These are phyloP conservation scores for Neofusicoccum sp. DNA, from an alignment of 2,329 filamentous ascomycete species.

Conservation along the genomic window DNA sequence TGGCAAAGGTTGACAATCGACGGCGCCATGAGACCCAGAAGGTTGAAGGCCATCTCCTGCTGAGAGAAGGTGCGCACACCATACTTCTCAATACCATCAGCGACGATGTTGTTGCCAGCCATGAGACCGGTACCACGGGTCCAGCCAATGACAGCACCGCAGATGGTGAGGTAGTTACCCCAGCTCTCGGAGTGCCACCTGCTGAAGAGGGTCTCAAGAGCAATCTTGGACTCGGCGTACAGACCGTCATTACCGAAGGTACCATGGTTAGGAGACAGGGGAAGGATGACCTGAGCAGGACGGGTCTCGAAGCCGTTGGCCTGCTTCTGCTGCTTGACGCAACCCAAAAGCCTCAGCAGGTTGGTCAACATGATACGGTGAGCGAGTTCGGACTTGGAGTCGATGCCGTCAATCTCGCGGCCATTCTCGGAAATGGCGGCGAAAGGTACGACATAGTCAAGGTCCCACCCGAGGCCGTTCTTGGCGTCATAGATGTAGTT, in stretches of 20 bases:
- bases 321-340: constrained; percentile 86
- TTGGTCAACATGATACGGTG: constrained; percentile 99
- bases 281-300: constrained; percentile 92
- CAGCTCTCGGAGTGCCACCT: constrained; percentile 97
- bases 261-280: constrained; percentile 95
- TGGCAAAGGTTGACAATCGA: constrained; percentile 94
- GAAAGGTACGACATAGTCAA: constrained; percentile 94
- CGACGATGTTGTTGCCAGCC: constrained; percentile 96
- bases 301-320: constrained; percentile 88
- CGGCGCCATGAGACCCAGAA: constrained; percentile 93
- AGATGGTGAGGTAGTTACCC: constrained; percentile 96
- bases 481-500: constrained; percentile 97
- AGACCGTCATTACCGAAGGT: constrained; percentile 97
- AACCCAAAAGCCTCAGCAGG: constrained; percentile 83
- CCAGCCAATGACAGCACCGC: constrained; percentile 97
- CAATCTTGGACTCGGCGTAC: constrained; percentile 97
- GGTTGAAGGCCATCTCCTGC: constrained; percentile 99
- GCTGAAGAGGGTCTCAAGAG: constrained; percentile 95
- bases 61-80: constrained; percentile 98
- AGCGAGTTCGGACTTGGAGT: constrained; percentile 95
- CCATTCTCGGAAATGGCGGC: constrained; percentile 97
- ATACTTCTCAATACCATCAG: constrained; percentile 93
- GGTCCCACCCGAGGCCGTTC: constrained; percentile 95
- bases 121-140: constrained; percentile 97
- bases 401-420: constrained; percentile 92